Evolutionary conservation across 768 basidiomycete species (phyloP).

Genomic region (Inosperma sp.): DNA sequence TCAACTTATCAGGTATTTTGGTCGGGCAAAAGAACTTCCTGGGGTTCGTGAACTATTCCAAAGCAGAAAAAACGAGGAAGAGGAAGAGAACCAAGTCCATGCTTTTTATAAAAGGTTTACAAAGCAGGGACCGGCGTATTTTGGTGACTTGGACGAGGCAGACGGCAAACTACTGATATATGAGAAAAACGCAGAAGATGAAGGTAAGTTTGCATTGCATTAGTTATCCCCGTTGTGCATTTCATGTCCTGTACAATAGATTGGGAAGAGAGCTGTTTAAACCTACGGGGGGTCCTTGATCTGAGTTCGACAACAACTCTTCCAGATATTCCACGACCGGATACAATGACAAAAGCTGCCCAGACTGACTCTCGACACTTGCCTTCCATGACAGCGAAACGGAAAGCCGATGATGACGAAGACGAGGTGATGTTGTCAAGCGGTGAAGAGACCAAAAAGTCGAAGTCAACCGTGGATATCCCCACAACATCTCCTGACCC

Average conservation of each 20-base stretch:
- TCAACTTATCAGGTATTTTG: slow-evolving; percentile 71
- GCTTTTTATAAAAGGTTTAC: slow-evolving; percentile 84
- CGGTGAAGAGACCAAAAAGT: slow-evolving; percentile 34
- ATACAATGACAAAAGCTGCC: slow-evolving; percentile 15
- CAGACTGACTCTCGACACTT: slow-evolving; percentile 18
- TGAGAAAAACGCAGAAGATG: slow-evolving; percentile 68
- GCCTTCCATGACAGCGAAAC: slow-evolving; percentile 38
- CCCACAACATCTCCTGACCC: slow-evolving; percentile 21
- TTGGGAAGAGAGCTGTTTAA: slow-evolving; percentile 59
- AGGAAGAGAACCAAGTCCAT: slow-evolving; percentile 77
- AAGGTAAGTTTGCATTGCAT: slow-evolving; percentile 43
- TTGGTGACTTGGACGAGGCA: slow-evolving; percentile 84
- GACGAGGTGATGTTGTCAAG: slow-evolving; percentile 36
- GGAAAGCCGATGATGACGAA: slow-evolving; percentile 49
- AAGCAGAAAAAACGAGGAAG: slow-evolving; percentile 78
- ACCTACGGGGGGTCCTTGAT: slow-evolving; percentile 50
- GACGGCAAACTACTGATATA: slow-evolving; percentile 63
- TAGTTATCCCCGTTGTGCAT: slow-evolving; percentile 3
- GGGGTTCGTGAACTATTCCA: slow-evolving; percentile 95
- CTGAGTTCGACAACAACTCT: slow-evolving; percentile 46
- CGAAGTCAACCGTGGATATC: slow-evolving; percentile 24
- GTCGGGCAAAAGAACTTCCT: slow-evolving; percentile 91
- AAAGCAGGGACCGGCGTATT: slow-evolving; percentile 84
- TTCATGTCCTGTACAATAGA: slow-evolving; percentile 37
- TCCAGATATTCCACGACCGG: slow-evolving; percentile 47